phyloP scores from a whole-genome alignment of 1,284 basidiomycete species.

The Vanrija sp. region DNA sequence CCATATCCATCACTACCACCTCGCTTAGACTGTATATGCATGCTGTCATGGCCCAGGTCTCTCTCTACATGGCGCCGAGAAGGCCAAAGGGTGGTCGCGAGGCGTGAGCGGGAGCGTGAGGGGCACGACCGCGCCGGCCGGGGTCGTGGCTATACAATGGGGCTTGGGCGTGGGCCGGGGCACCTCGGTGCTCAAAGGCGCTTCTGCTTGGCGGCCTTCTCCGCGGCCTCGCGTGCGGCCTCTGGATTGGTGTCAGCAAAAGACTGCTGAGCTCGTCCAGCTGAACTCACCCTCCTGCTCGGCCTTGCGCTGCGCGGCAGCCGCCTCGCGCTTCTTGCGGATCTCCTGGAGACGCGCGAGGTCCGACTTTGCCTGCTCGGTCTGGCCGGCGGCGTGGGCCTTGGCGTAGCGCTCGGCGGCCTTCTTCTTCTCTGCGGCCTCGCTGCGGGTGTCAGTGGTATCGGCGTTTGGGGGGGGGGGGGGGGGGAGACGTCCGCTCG shows the following conservation, averaged over 20 bases:
- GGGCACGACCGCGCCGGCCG: too few relatives aligned
- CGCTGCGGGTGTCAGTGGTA: slow-evolving; percentile 53
- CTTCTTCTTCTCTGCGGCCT: slow-evolving; percentile 83
- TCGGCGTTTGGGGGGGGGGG: too few relatives aligned
- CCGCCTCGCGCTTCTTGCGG: slow-evolving; percentile 75
- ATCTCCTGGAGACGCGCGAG: slow-evolving; percentile 82
- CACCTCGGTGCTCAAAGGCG: background rate
- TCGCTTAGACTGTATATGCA: slow-evolving; percentile 4
- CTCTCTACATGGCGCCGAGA: background rate
- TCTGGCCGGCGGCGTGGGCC: slow-evolving; percentile 67
- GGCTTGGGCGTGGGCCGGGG: too few relatives aligned
- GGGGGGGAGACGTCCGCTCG: too few relatives aligned
- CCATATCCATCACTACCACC: background rate
- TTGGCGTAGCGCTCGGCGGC: slow-evolving; percentile 68
- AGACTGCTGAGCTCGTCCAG: background rate
- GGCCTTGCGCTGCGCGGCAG: slow-evolving; percentile 75
- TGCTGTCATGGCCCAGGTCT: slow-evolving; percentile 2
- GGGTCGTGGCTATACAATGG: too few relatives aligned
- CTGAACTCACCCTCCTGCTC: slow-evolving; percentile 62
- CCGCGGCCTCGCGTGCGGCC: slow-evolving; percentile 42
- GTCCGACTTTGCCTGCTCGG: slow-evolving; percentile 79
- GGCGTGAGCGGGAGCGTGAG: too few relatives aligned
- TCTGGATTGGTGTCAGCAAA: slow-evolving; percentile 24
- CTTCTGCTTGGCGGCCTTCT: slow-evolving; percentile 36
- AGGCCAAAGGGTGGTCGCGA: too few relatives aligned